A percentile compares a stretch with the other conserved stretches of the same genome.
These are phyloP conservation scores for Rosa hybrid DNA, from an alignment of 331 rosid species.

Conservation along the genomic window DNA sequence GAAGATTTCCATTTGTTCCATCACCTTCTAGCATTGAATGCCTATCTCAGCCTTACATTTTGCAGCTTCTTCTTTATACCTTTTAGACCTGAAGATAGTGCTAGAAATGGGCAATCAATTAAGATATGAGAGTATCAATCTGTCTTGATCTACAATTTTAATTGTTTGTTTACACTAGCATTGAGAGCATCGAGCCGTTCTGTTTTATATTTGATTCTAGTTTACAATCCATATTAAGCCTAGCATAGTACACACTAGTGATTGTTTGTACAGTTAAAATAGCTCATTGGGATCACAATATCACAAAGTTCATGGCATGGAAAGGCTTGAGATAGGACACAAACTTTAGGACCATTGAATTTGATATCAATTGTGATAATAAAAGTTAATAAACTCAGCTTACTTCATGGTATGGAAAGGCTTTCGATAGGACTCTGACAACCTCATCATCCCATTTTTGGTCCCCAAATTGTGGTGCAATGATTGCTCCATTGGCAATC, in stretches of 20 bases:
- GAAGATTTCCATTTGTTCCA: too few species aligned
- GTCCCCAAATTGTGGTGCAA: conserved; percentile 89
- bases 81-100: not conserved
- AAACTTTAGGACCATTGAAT: not conserved
- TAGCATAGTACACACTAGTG: not conserved
- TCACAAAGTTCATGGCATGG: not conserved
- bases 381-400: conserved; percentile 29
- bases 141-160: not conserved
- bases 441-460: conserved; percentile 84
- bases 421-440: conserved; percentile 53
- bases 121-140: not conserved
- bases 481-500: conserved; percentile 79
- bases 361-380: not conserved
- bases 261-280: not conserved
- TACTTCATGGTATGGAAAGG: conserved; percentile 76
- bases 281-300: not conserved
- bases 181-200: not conserved
- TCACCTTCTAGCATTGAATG: too few species aligned
- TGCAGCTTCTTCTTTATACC: too few species aligned
- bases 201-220: not conserved
- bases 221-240: not conserved
- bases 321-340: too few species aligned
- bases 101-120: not conserved
- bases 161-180: not conserved
- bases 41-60: too few species aligned